Conservation (phyloP, 116 monocot species). For the Cymodocea nodosa region DNA sequence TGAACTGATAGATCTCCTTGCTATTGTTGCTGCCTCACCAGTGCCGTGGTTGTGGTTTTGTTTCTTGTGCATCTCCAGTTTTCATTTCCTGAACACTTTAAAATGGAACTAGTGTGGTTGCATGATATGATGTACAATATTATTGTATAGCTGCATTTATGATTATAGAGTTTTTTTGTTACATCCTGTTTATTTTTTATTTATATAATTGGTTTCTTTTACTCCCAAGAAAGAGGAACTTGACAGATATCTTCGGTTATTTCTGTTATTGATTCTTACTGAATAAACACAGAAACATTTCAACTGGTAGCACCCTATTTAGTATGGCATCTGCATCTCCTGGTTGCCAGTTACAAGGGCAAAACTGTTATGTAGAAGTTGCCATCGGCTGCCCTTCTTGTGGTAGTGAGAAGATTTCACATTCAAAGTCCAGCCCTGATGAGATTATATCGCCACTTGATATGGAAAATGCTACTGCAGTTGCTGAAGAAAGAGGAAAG, state of each 20-base stretch:
- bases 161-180: too few relatives aligned
- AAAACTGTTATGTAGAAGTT: conserved; percentile 82
- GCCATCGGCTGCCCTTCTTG: conserved; percentile 48
- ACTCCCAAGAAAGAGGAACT: too few relatives aligned
- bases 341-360: conserved; percentile 50
- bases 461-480: conserved; percentile 14
- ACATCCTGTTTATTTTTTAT: too few relatives aligned
- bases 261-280: background rate
- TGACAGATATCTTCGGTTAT: background rate
- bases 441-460: conserved; percentile 12
- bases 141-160: too few relatives aligned
- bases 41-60: too few relatives aligned
- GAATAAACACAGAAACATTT: conserved; percentile 41
- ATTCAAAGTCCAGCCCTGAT: background rate
- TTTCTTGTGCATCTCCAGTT: too few relatives aligned
- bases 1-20: too few relatives aligned
- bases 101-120: too few relatives aligned
- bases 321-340: conserved; percentile 38
- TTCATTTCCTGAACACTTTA: too few relatives aligned
- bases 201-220: too few relatives aligned
- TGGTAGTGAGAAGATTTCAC: conserved; percentile 11
- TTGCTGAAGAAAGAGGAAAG: conserved; percentile 22
- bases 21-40: too few relatives aligned
- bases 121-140: too few relatives aligned
- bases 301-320: conserved; percentile 26